phyloP scores from a whole-genome alignment of 163 green algal species.

The Prototheca cutis region DNA sequence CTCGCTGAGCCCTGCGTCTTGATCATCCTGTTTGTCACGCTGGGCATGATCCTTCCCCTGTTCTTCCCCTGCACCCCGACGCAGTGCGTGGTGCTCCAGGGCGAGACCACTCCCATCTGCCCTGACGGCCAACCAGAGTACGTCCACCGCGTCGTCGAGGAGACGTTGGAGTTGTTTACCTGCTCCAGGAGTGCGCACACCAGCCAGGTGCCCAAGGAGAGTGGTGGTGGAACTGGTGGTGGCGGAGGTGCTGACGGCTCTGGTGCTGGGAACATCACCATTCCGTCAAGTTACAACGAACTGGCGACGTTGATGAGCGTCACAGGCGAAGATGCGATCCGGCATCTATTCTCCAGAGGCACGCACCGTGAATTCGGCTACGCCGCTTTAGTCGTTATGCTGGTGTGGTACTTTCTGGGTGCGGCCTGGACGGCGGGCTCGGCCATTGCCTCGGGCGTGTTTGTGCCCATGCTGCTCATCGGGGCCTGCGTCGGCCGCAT shows the following conservation, averaged over 20 bases:
- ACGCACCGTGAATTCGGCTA: constrained; percentile 82
- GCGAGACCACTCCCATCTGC: constrained; percentile 22
- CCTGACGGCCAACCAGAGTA: constrained; percentile 4
- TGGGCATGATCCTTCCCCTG: constrained; percentile 71
- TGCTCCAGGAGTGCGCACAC: constrained; percentile 23
- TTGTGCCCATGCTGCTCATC: constrained; percentile 89
- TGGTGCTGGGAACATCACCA: constrained; percentile 23
- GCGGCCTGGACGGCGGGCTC: constrained; percentile 56
- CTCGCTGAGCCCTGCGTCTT: constrained; percentile 68
- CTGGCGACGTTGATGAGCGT: constrained; percentile 75
- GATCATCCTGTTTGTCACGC: constrained; percentile 67
- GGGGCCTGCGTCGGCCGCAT: constrained; percentile 62
- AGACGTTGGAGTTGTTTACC: constrained; percentile 57
- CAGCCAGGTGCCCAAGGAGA: neutral
- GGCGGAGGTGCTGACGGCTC: constrained; percentile 9
- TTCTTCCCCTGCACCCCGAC: constrained; percentile 72
- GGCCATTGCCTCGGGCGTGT: constrained; percentile 59
- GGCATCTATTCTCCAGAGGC: constrained; percentile 66
- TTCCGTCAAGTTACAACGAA: constrained; percentile 65
- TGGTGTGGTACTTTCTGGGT: constrained; percentile 51
- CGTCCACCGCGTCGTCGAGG: constrained; percentile 43
- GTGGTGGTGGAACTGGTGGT: neutral
- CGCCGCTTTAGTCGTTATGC: constrained; percentile 51
- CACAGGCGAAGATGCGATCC: constrained; percentile 75
- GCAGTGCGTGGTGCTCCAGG: constrained; percentile 53